phyloP scores from a whole-genome alignment of 2,329 filamentous ascomycete species.

The Aspergillus fijiensis region DNA sequence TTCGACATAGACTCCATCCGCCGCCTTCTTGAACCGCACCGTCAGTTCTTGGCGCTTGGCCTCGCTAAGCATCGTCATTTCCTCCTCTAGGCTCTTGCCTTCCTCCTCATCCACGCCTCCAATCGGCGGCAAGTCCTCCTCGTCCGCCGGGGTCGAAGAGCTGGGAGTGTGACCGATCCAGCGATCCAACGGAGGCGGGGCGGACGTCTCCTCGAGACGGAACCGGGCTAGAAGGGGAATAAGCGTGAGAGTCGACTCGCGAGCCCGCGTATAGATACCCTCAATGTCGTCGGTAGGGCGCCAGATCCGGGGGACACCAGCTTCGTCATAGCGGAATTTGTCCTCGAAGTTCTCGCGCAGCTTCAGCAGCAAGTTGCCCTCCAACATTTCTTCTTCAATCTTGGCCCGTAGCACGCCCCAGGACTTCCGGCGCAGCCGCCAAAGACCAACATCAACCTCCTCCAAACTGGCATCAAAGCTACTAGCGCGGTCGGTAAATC shows the following conservation, averaged over 20 bases:
- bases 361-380: conserved; percentile 93
- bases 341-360: conserved; percentile 98
- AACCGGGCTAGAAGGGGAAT: conserved; percentile 88
- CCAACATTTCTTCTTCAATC: conserved; percentile 97
- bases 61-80: conserved; percentile 92
- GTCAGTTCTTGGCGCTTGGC: conserved; percentile 87
- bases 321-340: conserved; percentile 97
- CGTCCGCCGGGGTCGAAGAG: conserved; percentile 75
- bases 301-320: conserved; percentile 94
- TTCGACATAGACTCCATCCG: conserved; percentile 96
- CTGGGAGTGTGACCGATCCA: conserved; percentile 80
- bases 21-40: conserved; percentile 95
- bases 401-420: conserved; percentile 88
- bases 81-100: conserved; percentile 90
- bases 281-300: conserved; percentile 96
- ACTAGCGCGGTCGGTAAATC: conserved; percentile 83
- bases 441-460: conserved; percentile 88
- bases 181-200: conserved; percentile 74
- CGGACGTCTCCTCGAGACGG: conserved; percentile 70
- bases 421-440: conserved; percentile 88
- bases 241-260: conserved; percentile 86
- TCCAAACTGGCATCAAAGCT: conserved; percentile 91
- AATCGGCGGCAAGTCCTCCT: conserved; percentile 85
- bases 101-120: conserved; percentile 94
- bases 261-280: conserved; percentile 85